phyloP scores from a whole-genome alignment of 2,329 filamentous ascomycete species.

The Fusarium chlamydosporum region DNA sequence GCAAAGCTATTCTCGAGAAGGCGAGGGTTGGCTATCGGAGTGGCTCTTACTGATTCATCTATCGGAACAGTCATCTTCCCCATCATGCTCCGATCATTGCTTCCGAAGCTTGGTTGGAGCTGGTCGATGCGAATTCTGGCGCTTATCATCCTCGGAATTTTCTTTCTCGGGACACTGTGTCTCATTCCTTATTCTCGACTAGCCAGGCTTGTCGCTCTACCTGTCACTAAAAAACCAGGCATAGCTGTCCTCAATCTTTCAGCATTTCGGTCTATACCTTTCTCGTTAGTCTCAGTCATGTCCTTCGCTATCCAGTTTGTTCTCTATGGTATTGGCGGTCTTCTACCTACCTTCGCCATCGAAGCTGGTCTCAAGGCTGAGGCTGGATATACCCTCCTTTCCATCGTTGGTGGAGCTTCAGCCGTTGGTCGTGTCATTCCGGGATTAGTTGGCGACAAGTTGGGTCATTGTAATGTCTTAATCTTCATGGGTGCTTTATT shows the following conservation, averaged over 20 bases:
- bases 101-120: conserved; percentile 8
- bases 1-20: conserved; percentile 19
- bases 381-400: conserved; percentile 4
- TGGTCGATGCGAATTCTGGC: conserved; percentile 18
- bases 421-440: conserved; percentile 5
- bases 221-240: background rate
- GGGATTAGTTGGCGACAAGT: background rate
- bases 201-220: conserved; percentile 1
- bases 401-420: conserved; percentile 14
- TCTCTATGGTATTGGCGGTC: conserved; percentile 19
- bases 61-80: conserved; percentile 23
- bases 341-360: conserved; percentile 12
- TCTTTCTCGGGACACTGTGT: background rate
- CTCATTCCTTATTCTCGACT: conserved; percentile 18
- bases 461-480: conserved; percentile 20
- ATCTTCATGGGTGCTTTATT: conserved; percentile 16
- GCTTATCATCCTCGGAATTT: conserved; percentile 12
- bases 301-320: conserved; percentile 12
- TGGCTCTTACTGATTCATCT: conserved; percentile 9
- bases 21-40: conserved; percentile 15
- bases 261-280: conserved; percentile 13
- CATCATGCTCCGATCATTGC: conserved; percentile 17
- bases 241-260: conserved; percentile 18
- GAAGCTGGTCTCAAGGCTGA: conserved; percentile 14
- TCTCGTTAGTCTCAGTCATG: conserved; percentile 13